Base-by-base conservation (phyloP, 441 rosid genomes). In the Hura crepitans region DNA sequence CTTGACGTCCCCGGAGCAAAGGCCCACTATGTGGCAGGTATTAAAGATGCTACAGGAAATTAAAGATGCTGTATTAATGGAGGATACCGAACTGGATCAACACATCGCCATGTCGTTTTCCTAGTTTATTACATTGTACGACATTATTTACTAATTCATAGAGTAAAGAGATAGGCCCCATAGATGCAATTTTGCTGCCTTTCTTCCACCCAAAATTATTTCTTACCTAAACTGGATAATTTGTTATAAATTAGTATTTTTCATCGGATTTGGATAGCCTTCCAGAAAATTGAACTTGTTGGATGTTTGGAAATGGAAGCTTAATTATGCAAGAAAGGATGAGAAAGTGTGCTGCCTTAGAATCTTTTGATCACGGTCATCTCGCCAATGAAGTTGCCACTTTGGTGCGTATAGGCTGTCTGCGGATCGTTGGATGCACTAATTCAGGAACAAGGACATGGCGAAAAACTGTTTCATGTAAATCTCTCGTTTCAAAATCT, bases 21-120 rank as follows among this genome's bases (percentile, higher is more conserved):
- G 97, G 72, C 97, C 96, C 0, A 84, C 81, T 0, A 93, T 93
- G 90, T 83, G 87, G 85, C 90, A 87, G 74, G 96, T 93, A 66
- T 72, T 93, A 75, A 87, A 88, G 80, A 91, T 89, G 96, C 82
- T 91, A 78, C 94, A 86, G 66, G 89, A 86, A 74, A 86, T 90
- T 47, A 93, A 90, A 69, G 89, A 86, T 76, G 82, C 72, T 65
- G 90, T 79, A 28, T 66, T 82, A 74, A 69, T 79, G 64, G 90
- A 86, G 69, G 96, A 89, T 17, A 71, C 75, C 55, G 87, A 78
- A 62, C 47, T 71, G 82, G 88, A 81, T 78, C 73, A 69, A 42
- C 80, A 22, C 42, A 25, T 66, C 70, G 80, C 70, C 35, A 63
- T 56, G 68, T 47, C 77, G 27, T 82, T 51, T 60, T 47, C 75